Percentiles rank a stretch among this genome's conserved stretches.
Evolutionary conservation across 2,329 filamentous ascomycete species (phyloP).

Genomic region (Cryphonectria naterciae): DNA sequence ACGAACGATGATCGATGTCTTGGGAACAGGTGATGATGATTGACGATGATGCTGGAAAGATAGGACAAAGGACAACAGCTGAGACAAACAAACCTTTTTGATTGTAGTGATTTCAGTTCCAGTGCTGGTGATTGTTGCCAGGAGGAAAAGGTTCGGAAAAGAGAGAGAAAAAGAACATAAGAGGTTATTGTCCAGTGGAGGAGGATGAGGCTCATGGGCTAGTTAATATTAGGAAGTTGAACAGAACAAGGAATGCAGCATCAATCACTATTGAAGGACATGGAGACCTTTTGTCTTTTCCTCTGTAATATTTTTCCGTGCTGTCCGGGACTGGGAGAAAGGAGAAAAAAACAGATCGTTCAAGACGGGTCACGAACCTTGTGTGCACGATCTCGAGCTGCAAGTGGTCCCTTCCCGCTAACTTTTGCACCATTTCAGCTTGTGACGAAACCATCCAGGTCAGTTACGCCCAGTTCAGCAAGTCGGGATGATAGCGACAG

Average conservation of each 20-base stretch:
- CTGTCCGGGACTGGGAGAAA: background rate
- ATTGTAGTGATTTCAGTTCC: background rate
- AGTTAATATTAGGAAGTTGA: background rate
- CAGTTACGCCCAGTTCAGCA: background rate
- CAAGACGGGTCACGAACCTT: background rate
- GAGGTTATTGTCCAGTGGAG: background rate
- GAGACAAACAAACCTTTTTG: background rate
- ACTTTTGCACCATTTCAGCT: background rate
- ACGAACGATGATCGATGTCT: background rate
- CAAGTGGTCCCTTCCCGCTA: background rate
- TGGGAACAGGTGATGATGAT: no score
- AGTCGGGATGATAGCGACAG: slow-evolving; percentile 7
- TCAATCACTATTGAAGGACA: background rate
- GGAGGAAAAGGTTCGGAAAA: background rate
- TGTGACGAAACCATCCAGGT: slow-evolving; percentile 2
- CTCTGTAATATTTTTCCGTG: background rate
- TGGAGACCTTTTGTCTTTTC: background rate
- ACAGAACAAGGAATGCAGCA: background rate
- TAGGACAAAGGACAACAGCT: background rate
- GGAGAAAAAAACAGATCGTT: background rate
- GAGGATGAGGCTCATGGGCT: background rate
- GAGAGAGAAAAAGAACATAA: background rate
- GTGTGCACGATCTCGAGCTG: background rate
- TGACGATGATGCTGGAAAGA: background rate
- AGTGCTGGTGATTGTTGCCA: no score